Evolutionary conservation across 2,329 filamentous ascomycete species (phyloP), one percentile per base, ranked within the genome.

Genomic region (Scorias spongiosa): DNA sequence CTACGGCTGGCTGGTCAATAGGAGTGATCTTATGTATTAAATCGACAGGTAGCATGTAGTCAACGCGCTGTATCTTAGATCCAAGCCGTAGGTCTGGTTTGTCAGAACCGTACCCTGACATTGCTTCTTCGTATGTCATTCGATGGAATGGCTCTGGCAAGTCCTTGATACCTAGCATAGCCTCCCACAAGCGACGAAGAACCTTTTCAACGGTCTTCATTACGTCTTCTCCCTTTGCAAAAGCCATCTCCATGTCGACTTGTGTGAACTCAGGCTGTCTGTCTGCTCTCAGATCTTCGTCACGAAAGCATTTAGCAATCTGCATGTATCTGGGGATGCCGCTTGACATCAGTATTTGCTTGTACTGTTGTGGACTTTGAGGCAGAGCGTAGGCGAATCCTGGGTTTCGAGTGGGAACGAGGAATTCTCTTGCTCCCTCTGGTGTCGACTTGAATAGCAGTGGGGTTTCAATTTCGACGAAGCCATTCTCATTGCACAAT

Each of bases 311-410:
- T 50, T 79, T 81, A 1, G 91, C 93, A 65, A 95, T 86, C 56
- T 98, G 91, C 62, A 81, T 93, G 60, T 98, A 98, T 36, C 74
- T 76, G 1, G 72, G 66, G 10, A 95, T 74, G 0, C 89, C 89
- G 48, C 84, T 83, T 0, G 87, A 84, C 87, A 98, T 96, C 37
- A 98, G 73, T 2, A 95, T 84, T 66, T 98, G 91, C 66, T 98
- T 98, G 60, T 96, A 98, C 62, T 98, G 91, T 61, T 98, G 91
- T 0, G 91, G 91, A 51, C 89, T 96, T 61, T 98, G 93, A 0
- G 88, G 88, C 15, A 98, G 68, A 8, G 91, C 91, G 62, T 96
- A 98, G 2, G 85, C 87, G 47, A 79, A 67, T 0, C 85, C 86
- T 1, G 71, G 72, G 30, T 72, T 75, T 26, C 91, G 72, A 1